Evolutionary conservation across 2,329 filamentous ascomycete species (phyloP).

Genomic region (Ceratocystis huliohia): DNA sequence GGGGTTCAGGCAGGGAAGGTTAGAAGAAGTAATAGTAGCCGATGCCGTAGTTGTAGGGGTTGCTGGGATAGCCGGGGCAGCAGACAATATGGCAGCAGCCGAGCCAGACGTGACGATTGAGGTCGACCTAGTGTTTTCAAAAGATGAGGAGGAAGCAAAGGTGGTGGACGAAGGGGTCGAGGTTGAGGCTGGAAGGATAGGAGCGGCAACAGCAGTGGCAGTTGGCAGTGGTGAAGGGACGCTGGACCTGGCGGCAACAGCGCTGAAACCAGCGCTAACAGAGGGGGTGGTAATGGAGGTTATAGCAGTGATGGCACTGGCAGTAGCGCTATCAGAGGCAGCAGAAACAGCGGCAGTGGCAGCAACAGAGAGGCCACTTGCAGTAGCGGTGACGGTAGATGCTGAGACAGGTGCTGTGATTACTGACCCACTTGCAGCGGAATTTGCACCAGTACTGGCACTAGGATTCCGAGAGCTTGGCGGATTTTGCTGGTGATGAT

Average conservation of each 20-base stretch:
- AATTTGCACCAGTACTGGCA: background rate
- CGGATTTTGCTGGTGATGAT: constrained; percentile 5
- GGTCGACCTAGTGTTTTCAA: constrained; percentile 14
- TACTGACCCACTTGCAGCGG: constrained; percentile 4
- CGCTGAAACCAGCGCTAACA: constrained; percentile 28
- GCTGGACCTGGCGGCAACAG: background rate
- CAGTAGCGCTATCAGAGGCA: constrained; percentile 31
- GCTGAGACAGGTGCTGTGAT: constrained; percentile 9
- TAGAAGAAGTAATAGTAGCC: background rate
- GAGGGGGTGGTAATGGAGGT: constrained; percentile 4
- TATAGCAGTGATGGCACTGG: constrained; percentile 49
- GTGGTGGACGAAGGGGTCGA: constrained; percentile 12
- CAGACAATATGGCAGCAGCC: constrained; percentile 13
- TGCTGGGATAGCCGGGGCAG: constrained; percentile 4
- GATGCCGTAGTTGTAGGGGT: background rate
- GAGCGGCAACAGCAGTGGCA: constrained; percentile 46
- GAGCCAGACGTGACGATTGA: constrained; percentile 11
- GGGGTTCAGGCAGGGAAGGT: constrained; percentile 18
- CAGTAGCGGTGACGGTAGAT: background rate
- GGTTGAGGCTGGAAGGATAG: constrained; percentile 4
- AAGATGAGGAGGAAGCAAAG: background rate
- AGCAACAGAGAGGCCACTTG: background rate
- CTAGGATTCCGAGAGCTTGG: constrained; percentile 1
- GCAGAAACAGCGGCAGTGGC: constrained; percentile 43
- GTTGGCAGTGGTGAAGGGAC: constrained; percentile 41